Base-by-base conservation (phyloP, 129 eudicot species). In the Flaveria linearis region DNA sequence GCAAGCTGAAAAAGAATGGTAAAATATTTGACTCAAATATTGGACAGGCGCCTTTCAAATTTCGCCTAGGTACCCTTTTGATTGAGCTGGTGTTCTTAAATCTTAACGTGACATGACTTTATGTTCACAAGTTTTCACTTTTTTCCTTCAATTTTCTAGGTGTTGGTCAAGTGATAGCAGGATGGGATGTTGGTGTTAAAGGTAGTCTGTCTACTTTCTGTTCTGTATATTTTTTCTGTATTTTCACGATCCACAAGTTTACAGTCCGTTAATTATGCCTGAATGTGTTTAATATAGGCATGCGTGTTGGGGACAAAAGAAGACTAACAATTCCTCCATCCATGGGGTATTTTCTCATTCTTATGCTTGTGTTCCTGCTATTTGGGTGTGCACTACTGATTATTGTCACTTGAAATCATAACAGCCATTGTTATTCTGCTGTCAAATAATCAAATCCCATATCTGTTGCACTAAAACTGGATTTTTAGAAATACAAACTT, bases 121-220 rank as follows among this genome's bases (percentile, higher is more conserved):
- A 4, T 71, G 30, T 62, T 62, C 3, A 14, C 30, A 62, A 3
- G 7, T 72, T 11, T 13, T 80, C 28, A 79, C 45, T 25, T n/a
- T 8, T 0, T 65, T 47, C 13, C 26, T 62, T 57, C 61, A 0
- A 57, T 42, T 53, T 62, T 18, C 23, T 84, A 93, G 98, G 98
- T 43, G 81, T 87, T 9, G 97, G 97, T 25, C 74, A 87, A 86
- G 99, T 95, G 61, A 95, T 95, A 45, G 85, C 89, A 68, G 99
- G 99, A 60, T 95, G 99, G 99, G 99, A 95, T 81, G 96, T 95
- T 76, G 99, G 99, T 64, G 94, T 95, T 18, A 88, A 85, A 52
- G 99, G 98, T 93, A 86, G 52, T 26, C 42, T 36, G 57, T 67
- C 28, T 51, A 22, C 22, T 10, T 33, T 47, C 13, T 68, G 15